Percentiles rank a stretch among this genome's conserved stretches.
Conservation (phyloP, 2,329 filamentous ascomycete genomes). For the Aspergillus calidoustus region DNA sequence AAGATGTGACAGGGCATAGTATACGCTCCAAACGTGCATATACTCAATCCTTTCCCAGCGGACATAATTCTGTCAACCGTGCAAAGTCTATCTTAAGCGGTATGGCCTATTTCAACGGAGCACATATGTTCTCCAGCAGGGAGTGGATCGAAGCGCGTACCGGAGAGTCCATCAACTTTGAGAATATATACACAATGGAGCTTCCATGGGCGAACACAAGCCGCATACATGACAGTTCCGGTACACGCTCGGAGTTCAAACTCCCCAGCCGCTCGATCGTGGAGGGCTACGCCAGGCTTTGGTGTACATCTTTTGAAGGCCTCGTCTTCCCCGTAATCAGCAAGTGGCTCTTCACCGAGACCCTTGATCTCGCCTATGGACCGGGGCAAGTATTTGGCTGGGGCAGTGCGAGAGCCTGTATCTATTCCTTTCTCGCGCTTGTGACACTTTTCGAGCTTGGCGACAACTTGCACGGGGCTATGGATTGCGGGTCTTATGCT, state of each 20-base stretch:
- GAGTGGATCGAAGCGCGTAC: conserved; percentile 10
- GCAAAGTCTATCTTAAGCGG: background rate
- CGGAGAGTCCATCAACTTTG: background rate
- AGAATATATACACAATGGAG: background rate
- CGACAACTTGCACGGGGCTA: background rate
- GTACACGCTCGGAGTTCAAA: background rate
- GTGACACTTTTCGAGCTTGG: background rate
- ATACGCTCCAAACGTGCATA: background rate
- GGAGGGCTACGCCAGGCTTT: background rate
- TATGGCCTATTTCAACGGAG: conserved; percentile 3
- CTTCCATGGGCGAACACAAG: background rate
- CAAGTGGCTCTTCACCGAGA: background rate
- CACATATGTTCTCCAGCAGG: conserved; percentile 9
- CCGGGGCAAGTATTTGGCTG: background rate
- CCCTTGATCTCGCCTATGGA: conserved; percentile 9
- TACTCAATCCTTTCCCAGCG: too few relatives aligned
- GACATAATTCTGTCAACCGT: background rate
- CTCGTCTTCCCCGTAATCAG: conserved; percentile 4
- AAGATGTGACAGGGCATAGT: background rate
- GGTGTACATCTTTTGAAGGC: background rate
- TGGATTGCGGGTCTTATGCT: conserved; percentile 20
- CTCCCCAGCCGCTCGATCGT: background rate
- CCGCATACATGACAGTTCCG: background rate
- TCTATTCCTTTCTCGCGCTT: conserved; percentile 12
- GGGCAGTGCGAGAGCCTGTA: conserved; percentile 11